Evolutionary conservation across 2,329 filamentous ascomycete genomes (phyloP).

Genomic region (Cladobotryum protrusum): DNA sequence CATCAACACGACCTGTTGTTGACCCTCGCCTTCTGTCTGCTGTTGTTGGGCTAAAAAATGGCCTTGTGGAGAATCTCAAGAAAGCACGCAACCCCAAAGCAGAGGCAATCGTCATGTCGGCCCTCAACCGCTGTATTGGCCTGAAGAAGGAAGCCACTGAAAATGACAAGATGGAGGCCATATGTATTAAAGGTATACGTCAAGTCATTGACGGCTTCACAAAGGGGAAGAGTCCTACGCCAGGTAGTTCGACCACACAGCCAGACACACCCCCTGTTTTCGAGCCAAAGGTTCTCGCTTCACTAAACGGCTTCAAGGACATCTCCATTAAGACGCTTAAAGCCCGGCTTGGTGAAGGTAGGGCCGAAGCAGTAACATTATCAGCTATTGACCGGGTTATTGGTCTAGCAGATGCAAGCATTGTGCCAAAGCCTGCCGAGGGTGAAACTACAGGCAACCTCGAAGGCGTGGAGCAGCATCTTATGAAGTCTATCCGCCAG

Average conservation of each 20-base stretch:
- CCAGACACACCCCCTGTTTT: constrained; percentile 25
- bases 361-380: constrained; percentile 41
- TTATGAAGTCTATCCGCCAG: constrained; percentile 35
- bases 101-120: constrained; percentile 46
- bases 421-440: constrained; percentile 28
- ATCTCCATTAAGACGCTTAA: constrained; percentile 39
- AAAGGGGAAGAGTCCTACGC: constrained; percentile 30
- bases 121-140: constrained; percentile 45
- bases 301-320: constrained; percentile 40
- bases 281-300: constrained; percentile 35
- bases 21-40: constrained; percentile 37
- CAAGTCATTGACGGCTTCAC: constrained; percentile 39
- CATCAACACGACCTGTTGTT: constrained; percentile 32
- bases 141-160: constrained; percentile 39
- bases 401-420: constrained; percentile 40
- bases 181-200: constrained; percentile 38
- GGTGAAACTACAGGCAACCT: constrained; percentile 28
- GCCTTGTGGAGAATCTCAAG: constrained; percentile 40
- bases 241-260: constrained; percentile 21
- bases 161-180: constrained; percentile 41
- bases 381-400: constrained; percentile 47
- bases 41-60: constrained; percentile 41
- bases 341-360: constrained; percentile 32
- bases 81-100: constrained; percentile 37
- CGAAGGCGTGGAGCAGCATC: constrained; percentile 35